Conservation (phyloP, 2,329 filamentous ascomycete genomes). For the Neofusicoccum laricinum region DNA sequence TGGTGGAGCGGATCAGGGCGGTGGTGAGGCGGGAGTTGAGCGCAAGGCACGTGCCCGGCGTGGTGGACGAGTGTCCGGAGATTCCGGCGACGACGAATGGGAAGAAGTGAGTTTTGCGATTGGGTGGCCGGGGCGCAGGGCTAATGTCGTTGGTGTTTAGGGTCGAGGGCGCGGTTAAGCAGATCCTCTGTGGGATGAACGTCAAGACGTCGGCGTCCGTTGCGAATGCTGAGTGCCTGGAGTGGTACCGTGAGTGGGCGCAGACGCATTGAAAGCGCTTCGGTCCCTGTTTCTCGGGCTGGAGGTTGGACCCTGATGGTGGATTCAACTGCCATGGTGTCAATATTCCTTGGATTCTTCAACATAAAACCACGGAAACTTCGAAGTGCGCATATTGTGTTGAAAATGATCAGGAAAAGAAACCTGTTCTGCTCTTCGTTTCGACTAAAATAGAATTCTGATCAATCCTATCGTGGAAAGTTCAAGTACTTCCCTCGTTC, state of each 20-base stretch:
- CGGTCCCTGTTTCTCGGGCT: background rate
- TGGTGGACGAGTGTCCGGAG: constrained; percentile 78
- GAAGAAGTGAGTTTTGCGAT: constrained; percentile 70
- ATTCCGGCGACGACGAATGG: constrained; percentile 92
- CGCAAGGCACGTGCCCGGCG: constrained; percentile 80
- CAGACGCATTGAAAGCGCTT: constrained; percentile 19
- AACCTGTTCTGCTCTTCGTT: too few relatives aligned
- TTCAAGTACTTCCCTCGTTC: too few relatives aligned
- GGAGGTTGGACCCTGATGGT: background rate
- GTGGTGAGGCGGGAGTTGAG: constrained; percentile 76
- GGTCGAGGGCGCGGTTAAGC: constrained; percentile 93
- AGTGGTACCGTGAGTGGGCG: constrained; percentile 80
- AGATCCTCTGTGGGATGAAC: constrained; percentile 83
- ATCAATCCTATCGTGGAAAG: too few relatives aligned
- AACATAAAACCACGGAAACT: too few relatives aligned
- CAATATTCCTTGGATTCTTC: too few relatives aligned
- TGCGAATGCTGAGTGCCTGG: constrained; percentile 83
- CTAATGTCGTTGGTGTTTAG: constrained; percentile 38
- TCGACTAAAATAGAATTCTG: too few relatives aligned
- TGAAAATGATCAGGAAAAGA: too few relatives aligned
- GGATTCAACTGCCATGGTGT: too few relatives aligned
- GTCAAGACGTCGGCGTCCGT: constrained; percentile 90
- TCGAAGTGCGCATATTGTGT: too few relatives aligned
- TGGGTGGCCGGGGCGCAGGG: background rate
- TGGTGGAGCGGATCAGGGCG: constrained; percentile 63